Conservation (phyloP, 2,329 filamentous ascomycete species). For the Alternaria atra region DNA sequence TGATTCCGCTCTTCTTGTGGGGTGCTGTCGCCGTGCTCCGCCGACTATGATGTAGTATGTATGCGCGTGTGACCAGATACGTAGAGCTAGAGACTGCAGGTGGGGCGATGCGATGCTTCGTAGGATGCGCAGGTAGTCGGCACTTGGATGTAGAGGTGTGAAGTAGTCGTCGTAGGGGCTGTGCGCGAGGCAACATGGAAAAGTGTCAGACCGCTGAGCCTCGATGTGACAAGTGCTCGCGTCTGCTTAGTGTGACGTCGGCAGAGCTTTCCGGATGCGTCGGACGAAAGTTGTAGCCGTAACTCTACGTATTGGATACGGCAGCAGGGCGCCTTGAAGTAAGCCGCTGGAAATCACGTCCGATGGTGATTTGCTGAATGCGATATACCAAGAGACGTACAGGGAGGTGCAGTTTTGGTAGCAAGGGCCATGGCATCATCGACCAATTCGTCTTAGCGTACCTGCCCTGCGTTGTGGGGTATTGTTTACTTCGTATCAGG, state of each 20-base stretch:
- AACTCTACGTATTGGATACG: conserved; percentile 7
- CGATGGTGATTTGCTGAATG: background rate
- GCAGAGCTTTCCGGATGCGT: conserved; percentile 14
- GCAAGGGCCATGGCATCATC: conserved; percentile 16
- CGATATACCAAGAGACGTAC: background rate
- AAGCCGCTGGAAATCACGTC: background rate
- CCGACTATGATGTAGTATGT: conserved; percentile 14
- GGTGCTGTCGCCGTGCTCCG: conserved; percentile 8
- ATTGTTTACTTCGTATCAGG: conserved; percentile 6
- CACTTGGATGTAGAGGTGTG: conserved; percentile 13
- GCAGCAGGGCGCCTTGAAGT: background rate
- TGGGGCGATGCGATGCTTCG: conserved; percentile 23
- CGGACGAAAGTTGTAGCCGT: conserved; percentile 5
- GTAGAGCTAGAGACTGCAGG: conserved; percentile 20
- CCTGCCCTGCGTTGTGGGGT: conserved; percentile 16
- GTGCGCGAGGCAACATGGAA: conserved; percentile 39
- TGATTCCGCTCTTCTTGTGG: conserved; percentile 37
- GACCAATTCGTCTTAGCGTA: conserved; percentile 14
- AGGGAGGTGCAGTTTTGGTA: conserved; percentile 6
- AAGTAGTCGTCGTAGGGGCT: conserved; percentile 21
- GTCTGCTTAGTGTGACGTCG: conserved; percentile 16
- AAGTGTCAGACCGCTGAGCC: conserved; percentile 20
- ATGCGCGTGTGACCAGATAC: conserved; percentile 19
- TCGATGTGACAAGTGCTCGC: conserved; percentile 12
- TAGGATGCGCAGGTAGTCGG: conserved; percentile 16